A percentile compares a stretch with the other conserved stretches of the same genome.
phyloP scores from a whole-genome alignment of 2,329 filamentous ascomycete species.

The Microsporum ferrugineum region DNA sequence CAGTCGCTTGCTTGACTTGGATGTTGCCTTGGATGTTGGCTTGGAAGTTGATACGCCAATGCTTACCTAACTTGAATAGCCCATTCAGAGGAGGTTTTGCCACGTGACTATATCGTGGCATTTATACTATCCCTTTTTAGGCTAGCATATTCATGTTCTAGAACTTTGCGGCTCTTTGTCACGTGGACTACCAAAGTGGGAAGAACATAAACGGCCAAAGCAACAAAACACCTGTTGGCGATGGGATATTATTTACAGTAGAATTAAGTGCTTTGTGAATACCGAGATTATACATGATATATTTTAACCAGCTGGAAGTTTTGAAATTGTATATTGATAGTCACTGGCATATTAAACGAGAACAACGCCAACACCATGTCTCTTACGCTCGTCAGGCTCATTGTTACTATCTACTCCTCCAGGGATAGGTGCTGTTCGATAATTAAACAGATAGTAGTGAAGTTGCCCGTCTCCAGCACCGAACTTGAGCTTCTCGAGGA shows the following conservation, averaged over 20 bases:
- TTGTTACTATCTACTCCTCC: constrained; percentile 77
- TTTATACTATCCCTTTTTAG: not conserved
- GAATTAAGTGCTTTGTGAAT: too few relatives aligned
- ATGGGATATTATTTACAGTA: too few relatives aligned
- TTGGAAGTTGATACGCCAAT: not conserved
- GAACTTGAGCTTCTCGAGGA: constrained; percentile 89
- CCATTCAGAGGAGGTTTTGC: not conserved
- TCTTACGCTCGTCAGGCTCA: constrained; percentile 59
- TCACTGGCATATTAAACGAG: constrained; percentile 48
- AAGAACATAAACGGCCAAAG: not conserved
- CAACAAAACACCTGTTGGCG: too few relatives aligned
- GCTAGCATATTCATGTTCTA: not conserved
- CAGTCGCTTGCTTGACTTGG: not conserved
- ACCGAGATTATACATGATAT: not conserved
- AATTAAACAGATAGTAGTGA: constrained; percentile 98
- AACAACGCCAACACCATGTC: constrained; percentile 82
- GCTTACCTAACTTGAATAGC: too few relatives aligned
- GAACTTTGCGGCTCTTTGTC: not conserved
- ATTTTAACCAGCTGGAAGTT: not conserved
- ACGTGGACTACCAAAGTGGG: not conserved
- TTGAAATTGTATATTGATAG: not conserved
- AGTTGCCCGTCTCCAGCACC: constrained; percentile 87
- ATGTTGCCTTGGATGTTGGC: not conserved
- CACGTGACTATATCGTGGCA: not conserved
- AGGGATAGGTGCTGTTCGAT: constrained; percentile 70